Conservation (phyloP, 805 yeast species). For the Metschnikowia dekortorum region DNA sequence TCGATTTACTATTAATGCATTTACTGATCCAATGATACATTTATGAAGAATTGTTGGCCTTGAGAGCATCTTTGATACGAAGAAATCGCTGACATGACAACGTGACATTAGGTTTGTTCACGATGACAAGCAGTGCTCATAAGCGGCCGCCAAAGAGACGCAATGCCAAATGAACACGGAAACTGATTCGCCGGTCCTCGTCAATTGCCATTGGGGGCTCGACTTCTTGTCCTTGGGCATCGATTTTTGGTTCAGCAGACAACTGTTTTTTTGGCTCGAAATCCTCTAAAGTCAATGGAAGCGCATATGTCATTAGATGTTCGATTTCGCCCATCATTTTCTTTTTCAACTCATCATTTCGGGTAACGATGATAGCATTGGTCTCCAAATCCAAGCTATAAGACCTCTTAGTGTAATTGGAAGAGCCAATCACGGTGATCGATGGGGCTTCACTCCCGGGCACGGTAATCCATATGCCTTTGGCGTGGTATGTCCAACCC, state of each 20-base stretch:
- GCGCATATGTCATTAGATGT: conserved; percentile 52
- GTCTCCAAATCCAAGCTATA: conserved; percentile 85
- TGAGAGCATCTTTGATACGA: no score
- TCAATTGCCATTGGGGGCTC: conserved; percentile 35
- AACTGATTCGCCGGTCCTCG: conserved; percentile 56
- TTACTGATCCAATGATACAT: no score
- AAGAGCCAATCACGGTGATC: conserved; percentile 82
- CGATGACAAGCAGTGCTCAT: neutral
- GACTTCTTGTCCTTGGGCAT: conserved; percentile 16
- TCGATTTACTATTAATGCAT: no score
- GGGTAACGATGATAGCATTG: conserved; percentile 75
- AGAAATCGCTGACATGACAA: no score
- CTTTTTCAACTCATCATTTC: conserved; percentile 52
- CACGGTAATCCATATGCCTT: conserved; percentile 80
- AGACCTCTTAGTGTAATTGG: conserved; percentile 89
- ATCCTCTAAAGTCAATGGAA: conserved; percentile 52
- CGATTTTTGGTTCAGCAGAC: conserved; percentile 12
- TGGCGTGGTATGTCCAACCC: conserved; percentile 99
- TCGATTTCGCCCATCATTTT: conserved; percentile 61
- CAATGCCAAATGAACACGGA: conserved; percentile 66
- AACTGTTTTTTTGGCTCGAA: conserved; percentile 38
- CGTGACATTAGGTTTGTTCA: neutral
- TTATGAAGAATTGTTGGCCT: no score
- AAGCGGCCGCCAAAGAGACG: conserved; percentile 11
- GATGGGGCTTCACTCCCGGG: conserved; percentile 60